phyloP scores from a whole-genome alignment of 2,329 filamentous ascomycete genomes.

The Phaeosphaeriaceae sp. region DNA sequence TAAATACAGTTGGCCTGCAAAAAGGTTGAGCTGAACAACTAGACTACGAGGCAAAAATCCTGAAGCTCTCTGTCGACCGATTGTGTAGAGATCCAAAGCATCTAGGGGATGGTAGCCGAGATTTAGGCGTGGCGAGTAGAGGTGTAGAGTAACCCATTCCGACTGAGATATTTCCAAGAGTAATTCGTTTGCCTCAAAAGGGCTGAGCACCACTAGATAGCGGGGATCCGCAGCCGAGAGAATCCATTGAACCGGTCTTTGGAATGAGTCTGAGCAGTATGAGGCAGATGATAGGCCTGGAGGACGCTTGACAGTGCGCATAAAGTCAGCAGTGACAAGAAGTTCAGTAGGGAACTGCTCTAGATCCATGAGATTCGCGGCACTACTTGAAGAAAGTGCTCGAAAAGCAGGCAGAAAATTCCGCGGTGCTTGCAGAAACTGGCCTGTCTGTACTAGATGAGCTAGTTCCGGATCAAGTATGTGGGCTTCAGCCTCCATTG shows the following conservation, averaged over 20 bases:
- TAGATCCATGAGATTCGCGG: slow-evolving; percentile 43
- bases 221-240: slow-evolving; percentile 38
- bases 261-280: slow-evolving; percentile 54
- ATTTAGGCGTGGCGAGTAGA: slow-evolving; percentile 60
- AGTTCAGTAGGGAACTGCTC: slow-evolving; percentile 51
- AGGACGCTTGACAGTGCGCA: slow-evolving; percentile 50
- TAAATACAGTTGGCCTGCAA: slow-evolving; percentile 71
- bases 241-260: slow-evolving; percentile 64
- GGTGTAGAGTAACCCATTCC: slow-evolving; percentile 52
- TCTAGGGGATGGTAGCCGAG: slow-evolving; percentile 52
- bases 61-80: slow-evolving; percentile 29
- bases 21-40: slow-evolving; percentile 65
- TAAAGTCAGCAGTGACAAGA: slow-evolving; percentile 61
- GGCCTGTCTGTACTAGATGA: slow-evolving; percentile 51
- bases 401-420: slow-evolving; percentile 58
- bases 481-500: slow-evolving; percentile 52
- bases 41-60: slow-evolving; percentile 33
- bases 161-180: slow-evolving; percentile 49
- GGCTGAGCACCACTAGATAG: slow-evolving; percentile 64
- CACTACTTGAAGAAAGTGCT: slow-evolving; percentile 52
- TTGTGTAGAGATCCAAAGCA: slow-evolving; percentile 53
- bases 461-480: slow-evolving; percentile 53
- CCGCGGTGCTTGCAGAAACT: slow-evolving; percentile 23
- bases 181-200: slow-evolving; percentile 65
- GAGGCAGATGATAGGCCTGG: background rate